A percentile compares a stretch with the other conserved stretches of the same genome.
Conservation (phyloP, 2,329 filamentous ascomycete genomes). For the Myriosclerotinia curreyana region DNA sequence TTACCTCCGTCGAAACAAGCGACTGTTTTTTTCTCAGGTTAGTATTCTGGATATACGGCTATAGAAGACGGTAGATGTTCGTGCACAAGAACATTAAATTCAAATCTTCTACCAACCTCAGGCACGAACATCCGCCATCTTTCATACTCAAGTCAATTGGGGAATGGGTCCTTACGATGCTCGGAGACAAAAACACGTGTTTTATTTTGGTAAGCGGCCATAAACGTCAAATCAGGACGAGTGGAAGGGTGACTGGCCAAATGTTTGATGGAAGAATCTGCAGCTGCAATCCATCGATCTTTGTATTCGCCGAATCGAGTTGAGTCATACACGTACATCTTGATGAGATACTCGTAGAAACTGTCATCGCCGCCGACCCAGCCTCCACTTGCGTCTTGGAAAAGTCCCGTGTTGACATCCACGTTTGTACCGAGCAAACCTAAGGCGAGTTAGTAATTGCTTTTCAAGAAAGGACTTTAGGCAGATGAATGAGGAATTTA, state of each 20-base stretch:
- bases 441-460: background rate
- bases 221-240: constrained; percentile 69
- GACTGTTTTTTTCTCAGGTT: constrained; percentile 44
- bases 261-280: constrained; percentile 70
- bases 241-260: constrained; percentile 65
- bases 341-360: constrained; percentile 88
- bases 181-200: constrained; percentile 47
- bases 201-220: constrained; percentile 55
- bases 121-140: background rate
- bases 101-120: background rate
- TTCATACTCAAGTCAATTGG: background rate
- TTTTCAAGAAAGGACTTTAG: background rate
- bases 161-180: constrained; percentile 38
- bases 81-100: background rate
- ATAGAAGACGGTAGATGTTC: no score
- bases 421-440: constrained; percentile 68
- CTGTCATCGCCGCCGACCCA: constrained; percentile 77
- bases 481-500: background rate
- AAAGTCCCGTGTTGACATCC: constrained; percentile 61
- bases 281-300: constrained; percentile 72
- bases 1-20: constrained; percentile 84
- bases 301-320: constrained; percentile 60
- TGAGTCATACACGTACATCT: constrained; percentile 82
- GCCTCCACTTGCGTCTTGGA: constrained; percentile 64
- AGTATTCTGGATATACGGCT: background rate